Conservation (phyloP, 2,329 filamentous ascomycete genomes). For the Cercospora nicotianae region DNA sequence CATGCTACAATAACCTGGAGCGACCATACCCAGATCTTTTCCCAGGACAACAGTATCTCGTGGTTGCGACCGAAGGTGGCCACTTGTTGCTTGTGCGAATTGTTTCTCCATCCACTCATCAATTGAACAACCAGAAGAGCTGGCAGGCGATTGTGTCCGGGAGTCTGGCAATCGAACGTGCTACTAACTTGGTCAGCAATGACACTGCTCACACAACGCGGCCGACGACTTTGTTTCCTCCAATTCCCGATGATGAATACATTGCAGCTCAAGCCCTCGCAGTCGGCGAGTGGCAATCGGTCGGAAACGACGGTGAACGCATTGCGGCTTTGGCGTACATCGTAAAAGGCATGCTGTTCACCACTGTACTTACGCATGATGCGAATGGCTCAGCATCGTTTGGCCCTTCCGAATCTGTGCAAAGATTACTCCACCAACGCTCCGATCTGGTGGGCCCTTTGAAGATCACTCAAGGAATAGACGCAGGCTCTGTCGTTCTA, state of each 20-base stretch:
- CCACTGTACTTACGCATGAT: neutral
- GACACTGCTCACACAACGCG: neutral
- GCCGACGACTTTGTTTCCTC: neutral
- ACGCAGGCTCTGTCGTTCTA: conserved; percentile 31
- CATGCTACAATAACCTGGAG: conserved; percentile 21
- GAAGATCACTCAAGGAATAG: conserved; percentile 22
- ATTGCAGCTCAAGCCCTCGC: conserved; percentile 15
- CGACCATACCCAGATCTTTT: conserved; percentile 8
- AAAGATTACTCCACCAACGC: conserved; percentile 8
- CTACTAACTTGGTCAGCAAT: neutral
- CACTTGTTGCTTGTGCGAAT: conserved; percentile 43
- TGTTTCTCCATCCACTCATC: conserved; percentile 41
- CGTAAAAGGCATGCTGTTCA: conserved; percentile 19
- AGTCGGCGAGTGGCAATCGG: conserved; percentile 16
- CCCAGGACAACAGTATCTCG: conserved; percentile 36
- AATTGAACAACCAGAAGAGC: conserved; percentile 13
- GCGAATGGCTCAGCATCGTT: neutral
- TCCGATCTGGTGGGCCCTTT: conserved; percentile 26
- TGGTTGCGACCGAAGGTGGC: conserved; percentile 45
- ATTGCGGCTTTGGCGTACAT: conserved; percentile 20
- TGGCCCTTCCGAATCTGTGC: neutral
- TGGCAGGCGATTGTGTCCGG: conserved; percentile 22
- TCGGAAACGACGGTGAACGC: neutral
- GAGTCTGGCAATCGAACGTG: neutral
- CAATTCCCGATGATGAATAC: neutral